Conservation (phyloP, 2,329 filamentous ascomycete genomes). For the Septoria linicola region DNA sequence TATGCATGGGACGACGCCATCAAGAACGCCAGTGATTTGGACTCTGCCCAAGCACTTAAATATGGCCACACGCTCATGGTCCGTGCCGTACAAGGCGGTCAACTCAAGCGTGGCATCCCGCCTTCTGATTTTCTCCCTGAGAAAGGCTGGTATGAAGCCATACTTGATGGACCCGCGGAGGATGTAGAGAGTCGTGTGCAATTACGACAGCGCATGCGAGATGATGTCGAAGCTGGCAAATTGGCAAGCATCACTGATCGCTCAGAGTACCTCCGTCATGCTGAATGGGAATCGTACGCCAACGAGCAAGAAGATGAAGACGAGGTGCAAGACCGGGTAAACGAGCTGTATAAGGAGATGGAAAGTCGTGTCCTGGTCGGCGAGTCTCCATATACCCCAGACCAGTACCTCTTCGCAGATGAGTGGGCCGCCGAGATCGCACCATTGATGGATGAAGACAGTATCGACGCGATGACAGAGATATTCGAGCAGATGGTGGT, state of each 20-base stretch:
- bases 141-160: not conserved
- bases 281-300: not conserved
- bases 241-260: not conserved
- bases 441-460: not conserved
- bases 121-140: not conserved
- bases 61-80: too few relatives aligned
- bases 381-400: not conserved
- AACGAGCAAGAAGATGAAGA: not conserved
- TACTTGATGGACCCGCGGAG: not conserved
- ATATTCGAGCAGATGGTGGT: not conserved
- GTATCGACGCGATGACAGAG: not conserved
- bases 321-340: not conserved
- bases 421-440: not conserved
- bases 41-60: too few relatives aligned
- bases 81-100: too few relatives aligned
- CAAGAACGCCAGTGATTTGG: too few relatives aligned
- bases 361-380: not conserved
- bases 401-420: not conserved
- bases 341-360: not conserved
- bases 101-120: too few relatives aligned
- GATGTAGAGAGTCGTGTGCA: too few relatives aligned
- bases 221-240: not conserved
- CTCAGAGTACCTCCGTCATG: not conserved
- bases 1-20: too few relatives aligned
- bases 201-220: not conserved